Percentiles rank a stretch among this genome's conserved stretches.
Conservation (phyloP, 805 yeast genomes). For the Diddensiella caesifluorescens region DNA sequence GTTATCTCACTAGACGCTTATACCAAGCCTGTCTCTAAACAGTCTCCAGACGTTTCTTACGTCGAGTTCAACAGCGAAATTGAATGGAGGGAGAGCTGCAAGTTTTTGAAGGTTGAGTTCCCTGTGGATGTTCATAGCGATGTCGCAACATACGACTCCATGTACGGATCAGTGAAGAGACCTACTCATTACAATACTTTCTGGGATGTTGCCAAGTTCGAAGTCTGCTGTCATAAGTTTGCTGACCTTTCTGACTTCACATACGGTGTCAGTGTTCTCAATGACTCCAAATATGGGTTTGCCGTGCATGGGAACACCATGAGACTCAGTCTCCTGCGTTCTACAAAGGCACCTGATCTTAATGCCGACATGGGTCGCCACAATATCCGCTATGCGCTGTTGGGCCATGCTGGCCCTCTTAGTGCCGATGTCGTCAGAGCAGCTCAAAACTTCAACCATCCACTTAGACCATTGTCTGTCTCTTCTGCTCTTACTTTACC, state of each 20-base stretch:
- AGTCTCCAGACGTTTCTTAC: constrained; percentile 41
- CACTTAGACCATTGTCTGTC: constrained; percentile 22
- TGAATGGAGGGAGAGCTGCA: constrained; percentile 82
- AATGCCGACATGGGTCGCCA: constrained; percentile 91
- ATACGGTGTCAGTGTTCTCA: constrained; percentile 84
- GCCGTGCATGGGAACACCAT: constrained; percentile 85
- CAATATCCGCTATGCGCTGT: constrained; percentile 71
- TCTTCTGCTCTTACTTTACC: constrained; percentile 16
- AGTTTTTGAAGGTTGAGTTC: constrained; percentile 89
- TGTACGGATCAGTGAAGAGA: constrained; percentile 83
- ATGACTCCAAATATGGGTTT: constrained; percentile 87
- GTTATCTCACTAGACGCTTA: constrained; percentile 64
- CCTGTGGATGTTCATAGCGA: constrained; percentile 80
- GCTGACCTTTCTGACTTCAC: constrained; percentile 82
- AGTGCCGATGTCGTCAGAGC: constrained; percentile 60
- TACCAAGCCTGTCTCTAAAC: constrained; percentile 16
- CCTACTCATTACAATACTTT: constrained; percentile 93
- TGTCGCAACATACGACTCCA: constrained; percentile 84
- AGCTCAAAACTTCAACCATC: constrained; percentile 76
- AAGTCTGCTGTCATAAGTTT: constrained; percentile 89
- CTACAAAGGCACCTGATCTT: constrained; percentile 93
- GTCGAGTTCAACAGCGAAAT: constrained; percentile 55
- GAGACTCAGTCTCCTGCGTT: constrained; percentile 77
- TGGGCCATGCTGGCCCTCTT: constrained; percentile 72
- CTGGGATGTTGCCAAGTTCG: constrained; percentile 97